phyloP scores from a whole-genome alignment of 371 early-diverging fungal genomes.

The Lichtheimia corymbifera region DNA sequence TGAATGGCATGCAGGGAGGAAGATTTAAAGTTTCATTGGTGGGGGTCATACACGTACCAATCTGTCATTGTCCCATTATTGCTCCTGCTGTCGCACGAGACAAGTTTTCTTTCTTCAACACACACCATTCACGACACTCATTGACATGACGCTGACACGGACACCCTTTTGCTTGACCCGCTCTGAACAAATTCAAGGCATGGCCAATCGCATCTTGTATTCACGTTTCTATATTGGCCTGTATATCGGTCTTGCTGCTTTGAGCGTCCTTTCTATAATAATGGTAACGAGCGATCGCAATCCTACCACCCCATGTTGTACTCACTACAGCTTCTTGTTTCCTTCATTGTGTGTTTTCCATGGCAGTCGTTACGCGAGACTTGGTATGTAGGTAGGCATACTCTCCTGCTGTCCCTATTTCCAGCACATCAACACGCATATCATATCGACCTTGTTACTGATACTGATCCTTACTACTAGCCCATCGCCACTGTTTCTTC shows the following conservation, averaged over 20 bases:
- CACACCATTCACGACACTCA: too few relatives aligned
- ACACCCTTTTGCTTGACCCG: background rate
- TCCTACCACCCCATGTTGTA: background rate
- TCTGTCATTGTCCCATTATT: too few relatives aligned
- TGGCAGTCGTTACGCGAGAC: conserved; percentile 1
- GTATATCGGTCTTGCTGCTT: background rate
- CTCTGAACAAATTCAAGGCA: background rate
- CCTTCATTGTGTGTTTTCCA: background rate
- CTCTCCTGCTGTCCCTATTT: background rate
- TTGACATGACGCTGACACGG: too few relatives aligned
- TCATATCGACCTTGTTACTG: background rate
- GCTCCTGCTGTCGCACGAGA: too few relatives aligned
- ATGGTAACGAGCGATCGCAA: background rate
- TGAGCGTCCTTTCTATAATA: background rate
- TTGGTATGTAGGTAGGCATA: background rate
- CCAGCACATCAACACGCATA: background rate
- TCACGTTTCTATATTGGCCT: background rate
- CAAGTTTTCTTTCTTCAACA: too few relatives aligned
- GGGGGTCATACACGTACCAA: too few relatives aligned
- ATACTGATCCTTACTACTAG: background rate
- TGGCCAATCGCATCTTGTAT: background rate
- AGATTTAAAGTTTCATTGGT: too few relatives aligned
- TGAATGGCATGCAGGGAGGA: too few relatives aligned
- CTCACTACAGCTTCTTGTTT: background rate
- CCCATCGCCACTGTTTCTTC: background rate